Percentiles rank a stretch among this genome's conserved stretches.
These are phyloP conservation scores for Pseudozyma sp. DNA, from an alignment of 1,284 basidiomycete genomes.

Conservation along the genomic window DNA sequence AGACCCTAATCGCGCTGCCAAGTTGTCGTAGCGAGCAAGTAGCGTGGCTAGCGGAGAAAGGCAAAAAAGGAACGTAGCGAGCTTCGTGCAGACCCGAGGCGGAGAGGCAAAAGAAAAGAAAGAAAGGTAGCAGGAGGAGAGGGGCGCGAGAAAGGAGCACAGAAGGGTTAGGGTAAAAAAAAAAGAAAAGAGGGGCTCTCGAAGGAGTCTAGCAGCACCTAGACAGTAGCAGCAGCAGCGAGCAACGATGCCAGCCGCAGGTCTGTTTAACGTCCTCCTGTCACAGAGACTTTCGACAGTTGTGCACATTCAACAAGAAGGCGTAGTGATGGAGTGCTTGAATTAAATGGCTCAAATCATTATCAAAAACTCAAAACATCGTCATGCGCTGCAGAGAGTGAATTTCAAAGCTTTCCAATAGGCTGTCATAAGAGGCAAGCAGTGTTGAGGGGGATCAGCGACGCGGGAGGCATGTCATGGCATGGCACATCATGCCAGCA, in stretches of 20 bases:
- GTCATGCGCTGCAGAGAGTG: constrained; percentile 1
- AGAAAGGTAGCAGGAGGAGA: too few species aligned
- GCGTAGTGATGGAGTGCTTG: too few species aligned
- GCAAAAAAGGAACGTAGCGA: background rate
- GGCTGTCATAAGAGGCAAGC: too few species aligned
- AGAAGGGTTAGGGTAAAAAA: background rate
- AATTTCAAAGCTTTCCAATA: background rate
- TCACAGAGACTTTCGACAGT: too few species aligned
- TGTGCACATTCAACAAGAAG: too few species aligned
- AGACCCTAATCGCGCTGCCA: background rate
- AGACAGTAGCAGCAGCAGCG: background rate
- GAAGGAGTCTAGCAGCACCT: background rate
- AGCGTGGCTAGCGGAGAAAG: constrained; percentile 2
- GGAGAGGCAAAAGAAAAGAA: background rate
- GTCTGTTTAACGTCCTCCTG: too few species aligned
- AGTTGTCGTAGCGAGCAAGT: background rate
- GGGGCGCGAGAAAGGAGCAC: background rate
- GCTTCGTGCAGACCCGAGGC: constrained; percentile 3
- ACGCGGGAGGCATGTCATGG: background rate
- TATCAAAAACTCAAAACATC: background rate
- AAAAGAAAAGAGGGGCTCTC: background rate
- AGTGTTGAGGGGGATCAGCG: too few species aligned
- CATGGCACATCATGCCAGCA: background rate
- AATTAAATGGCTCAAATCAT: background rate
- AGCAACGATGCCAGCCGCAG: too few species aligned